phyloP scores from a whole-genome alignment of 345 rosid species.

The Theobroma cacao region DNA sequence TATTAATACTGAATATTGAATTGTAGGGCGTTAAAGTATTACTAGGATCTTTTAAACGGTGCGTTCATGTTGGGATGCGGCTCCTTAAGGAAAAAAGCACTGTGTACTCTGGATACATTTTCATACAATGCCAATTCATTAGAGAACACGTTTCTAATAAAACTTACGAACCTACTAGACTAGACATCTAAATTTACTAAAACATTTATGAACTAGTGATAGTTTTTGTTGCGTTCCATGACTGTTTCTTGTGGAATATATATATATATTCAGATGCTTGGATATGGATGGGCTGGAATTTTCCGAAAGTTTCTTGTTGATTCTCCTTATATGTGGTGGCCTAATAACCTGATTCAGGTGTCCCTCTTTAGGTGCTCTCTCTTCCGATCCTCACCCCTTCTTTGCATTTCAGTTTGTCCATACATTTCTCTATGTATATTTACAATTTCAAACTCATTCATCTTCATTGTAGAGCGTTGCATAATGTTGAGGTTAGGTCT shows the following conservation, averaged over 20 bases:
- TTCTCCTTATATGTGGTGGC: conserved; percentile 54
- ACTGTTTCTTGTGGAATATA: neutral
- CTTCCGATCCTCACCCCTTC: neutral
- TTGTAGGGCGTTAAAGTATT: too few species aligned
- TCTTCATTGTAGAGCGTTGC: conserved; percentile 49
- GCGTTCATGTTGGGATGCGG: too few species aligned
- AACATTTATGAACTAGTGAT: neutral
- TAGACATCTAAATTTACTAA: too few species aligned
- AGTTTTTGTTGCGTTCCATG: neutral
- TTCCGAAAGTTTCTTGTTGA: conserved; percentile 45
- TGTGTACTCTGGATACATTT: too few species aligned
- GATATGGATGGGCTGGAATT: conserved; percentile 48
- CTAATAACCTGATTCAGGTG: conserved; percentile 48
- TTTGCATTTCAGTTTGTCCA: neutral
- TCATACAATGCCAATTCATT: too few species aligned
- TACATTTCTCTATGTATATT: too few species aligned
- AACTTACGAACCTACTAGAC: too few species aligned
- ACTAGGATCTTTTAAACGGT: too few species aligned
- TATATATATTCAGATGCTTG: conserved; percentile 19
- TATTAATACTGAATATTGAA: too few species aligned
- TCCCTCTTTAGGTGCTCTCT: conserved; percentile 41
- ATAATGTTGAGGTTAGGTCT: conserved; percentile 40
- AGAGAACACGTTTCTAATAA: too few species aligned
- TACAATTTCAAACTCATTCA: too few species aligned
- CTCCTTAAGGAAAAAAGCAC: too few species aligned